phyloP scores from a whole-genome alignment of 331 rosid genomes.

The Dryas integrifolia region DNA sequence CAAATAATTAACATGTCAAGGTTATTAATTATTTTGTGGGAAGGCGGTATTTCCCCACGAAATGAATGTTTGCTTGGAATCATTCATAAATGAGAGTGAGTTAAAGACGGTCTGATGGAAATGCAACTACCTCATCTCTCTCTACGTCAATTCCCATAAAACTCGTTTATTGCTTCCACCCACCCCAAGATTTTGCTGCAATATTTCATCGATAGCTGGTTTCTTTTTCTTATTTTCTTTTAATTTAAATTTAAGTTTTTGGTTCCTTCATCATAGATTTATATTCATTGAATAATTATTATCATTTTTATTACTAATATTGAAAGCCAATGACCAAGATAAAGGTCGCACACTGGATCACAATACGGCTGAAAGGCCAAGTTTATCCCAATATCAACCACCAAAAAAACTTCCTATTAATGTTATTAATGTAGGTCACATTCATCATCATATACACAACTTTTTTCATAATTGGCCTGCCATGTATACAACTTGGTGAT shows the following conservation, averaged over 20 bases:
- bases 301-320: neutral
- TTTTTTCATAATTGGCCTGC: no score
- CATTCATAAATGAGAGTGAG: conserved; percentile 48
- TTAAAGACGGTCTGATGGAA: conserved; percentile 47
- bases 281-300: conserved; percentile 4
- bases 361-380: neutral
- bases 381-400: neutral
- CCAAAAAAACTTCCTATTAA: neutral
- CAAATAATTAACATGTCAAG: neutral
- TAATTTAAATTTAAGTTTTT: neutral
- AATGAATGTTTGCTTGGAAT: conserved; percentile 77
- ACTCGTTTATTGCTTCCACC: conserved; percentile 61
- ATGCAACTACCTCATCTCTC: conserved; percentile 54
- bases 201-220: conserved; percentile 1
- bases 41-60: conserved; percentile 53
- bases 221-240: neutral
- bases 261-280: neutral
- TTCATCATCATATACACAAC: neutral
- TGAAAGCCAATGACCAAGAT: neutral
- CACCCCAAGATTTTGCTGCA: conserved; percentile 32
- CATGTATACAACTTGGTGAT: neutral
- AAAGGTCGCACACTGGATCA: neutral
- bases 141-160: conserved; percentile 31
- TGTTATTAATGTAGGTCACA: neutral
- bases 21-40: conserved; percentile 2